phyloP scores from a whole-genome alignment of 805 yeast species.

The Spathaspora passalidarum region DNA sequence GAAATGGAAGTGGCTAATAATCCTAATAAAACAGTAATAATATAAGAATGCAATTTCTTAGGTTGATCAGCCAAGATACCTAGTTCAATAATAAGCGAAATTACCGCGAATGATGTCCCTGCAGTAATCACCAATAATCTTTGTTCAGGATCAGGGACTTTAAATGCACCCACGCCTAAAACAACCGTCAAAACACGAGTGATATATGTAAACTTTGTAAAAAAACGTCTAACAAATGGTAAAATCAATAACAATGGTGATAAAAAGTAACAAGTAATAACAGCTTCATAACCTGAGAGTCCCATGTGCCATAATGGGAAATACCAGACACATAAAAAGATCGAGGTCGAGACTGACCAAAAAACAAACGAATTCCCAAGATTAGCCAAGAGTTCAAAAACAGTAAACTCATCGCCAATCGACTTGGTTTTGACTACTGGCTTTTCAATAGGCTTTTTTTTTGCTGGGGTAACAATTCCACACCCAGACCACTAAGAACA shows the following conservation, averaged over 20 bases:
- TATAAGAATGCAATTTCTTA: conserved; percentile 40
- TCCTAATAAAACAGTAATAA: conserved; percentile 63
- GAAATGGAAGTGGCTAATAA: conserved; percentile 68
- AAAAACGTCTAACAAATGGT: conserved; percentile 33
- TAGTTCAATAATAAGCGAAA: conserved; percentile 58
- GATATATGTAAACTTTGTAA: conserved; percentile 47
- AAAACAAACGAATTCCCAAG: conserved; percentile 68
- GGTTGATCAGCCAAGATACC: conserved; percentile 27
- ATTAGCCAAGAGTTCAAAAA: conserved; percentile 40
- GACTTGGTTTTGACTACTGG: background rate
- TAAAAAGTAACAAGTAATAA: conserved; percentile 48
- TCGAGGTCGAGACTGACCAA: conserved; percentile 81
- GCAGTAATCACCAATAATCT: conserved; percentile 64
- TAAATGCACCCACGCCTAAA: conserved; percentile 74
- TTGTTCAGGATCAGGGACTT: conserved; percentile 62
- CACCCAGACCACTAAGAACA: conserved; percentile 27
- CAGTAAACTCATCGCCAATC: conserved; percentile 22
- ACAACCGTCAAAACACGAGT: conserved; percentile 54
- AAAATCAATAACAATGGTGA: conserved; percentile 57
- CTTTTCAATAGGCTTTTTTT: conserved; percentile 4
- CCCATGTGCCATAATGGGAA: conserved; percentile 99
- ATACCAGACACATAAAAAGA: conserved; percentile 89
- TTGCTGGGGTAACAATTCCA: conserved; percentile 17
- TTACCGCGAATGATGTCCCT: conserved; percentile 62
- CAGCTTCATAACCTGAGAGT: conserved; percentile 88